Evolutionary conservation across 2,329 filamentous ascomycete species (phyloP).

Genomic region (Ophiocordyceps camponoti-leonardi): DNA sequence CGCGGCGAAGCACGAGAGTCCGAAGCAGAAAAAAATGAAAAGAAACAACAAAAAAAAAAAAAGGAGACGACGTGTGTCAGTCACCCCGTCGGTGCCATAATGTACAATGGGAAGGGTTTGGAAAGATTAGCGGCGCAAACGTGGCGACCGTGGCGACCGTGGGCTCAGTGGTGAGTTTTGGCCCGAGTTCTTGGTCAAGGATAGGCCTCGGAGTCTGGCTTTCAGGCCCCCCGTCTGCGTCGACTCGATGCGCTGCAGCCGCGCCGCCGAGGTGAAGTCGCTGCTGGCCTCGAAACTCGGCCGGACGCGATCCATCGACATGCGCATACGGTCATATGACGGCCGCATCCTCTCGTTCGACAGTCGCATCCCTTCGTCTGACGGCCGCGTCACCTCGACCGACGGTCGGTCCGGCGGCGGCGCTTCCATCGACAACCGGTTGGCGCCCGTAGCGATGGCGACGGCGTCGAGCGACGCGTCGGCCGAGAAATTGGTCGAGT

Average conservation of each 20-base stretch:
- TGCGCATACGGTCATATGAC: slow-evolving; percentile 74
- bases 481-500: slow-evolving; percentile 77
- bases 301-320: slow-evolving; percentile 72
- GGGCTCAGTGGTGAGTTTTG: slow-evolving; percentile 9
- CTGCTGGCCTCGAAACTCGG: slow-evolving; percentile 74
- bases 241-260: slow-evolving; percentile 71
- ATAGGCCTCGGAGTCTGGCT: slow-evolving; percentile 23
- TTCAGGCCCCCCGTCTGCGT: slow-evolving; percentile 17
- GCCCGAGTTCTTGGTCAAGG: slow-evolving; percentile 23
- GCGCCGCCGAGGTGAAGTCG: slow-evolving; percentile 82
- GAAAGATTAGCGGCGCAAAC: slow-evolving; percentile 1
- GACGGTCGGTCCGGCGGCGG: slow-evolving; percentile 30
- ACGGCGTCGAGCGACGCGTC: slow-evolving; percentile 31
- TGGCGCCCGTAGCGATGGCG: slow-evolving; percentile 15
- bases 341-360: slow-evolving; percentile 56
- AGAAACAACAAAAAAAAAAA: background rate
- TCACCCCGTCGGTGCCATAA: slow-evolving; percentile 6
- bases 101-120: slow-evolving; percentile 15
- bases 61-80: background rate
- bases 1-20: slow-evolving; percentile 6
- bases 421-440: slow-evolving; percentile 43
- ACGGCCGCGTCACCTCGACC: slow-evolving; percentile 41
- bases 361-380: slow-evolving; percentile 43
- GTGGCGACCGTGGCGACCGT: slow-evolving; percentile 3
- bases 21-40: slow-evolving; percentile 10